These are phyloP conservation scores for Gracilaria domingensis DNA, from an alignment of 23 red algal species.

Conservation along the genomic window DNA sequence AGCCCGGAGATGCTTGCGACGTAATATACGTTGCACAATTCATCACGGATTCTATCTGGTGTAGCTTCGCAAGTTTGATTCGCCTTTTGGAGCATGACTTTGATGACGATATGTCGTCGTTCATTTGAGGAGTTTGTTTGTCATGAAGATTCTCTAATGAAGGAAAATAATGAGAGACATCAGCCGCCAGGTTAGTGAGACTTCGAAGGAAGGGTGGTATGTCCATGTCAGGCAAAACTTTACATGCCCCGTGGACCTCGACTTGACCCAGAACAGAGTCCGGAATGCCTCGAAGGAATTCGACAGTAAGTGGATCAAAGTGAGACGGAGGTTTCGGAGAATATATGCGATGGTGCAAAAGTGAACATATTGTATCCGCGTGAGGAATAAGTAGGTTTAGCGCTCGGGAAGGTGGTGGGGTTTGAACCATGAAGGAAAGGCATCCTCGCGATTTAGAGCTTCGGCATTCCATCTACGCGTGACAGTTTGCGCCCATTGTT, in stretches of 20 bases:
- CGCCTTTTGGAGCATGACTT: not conserved
- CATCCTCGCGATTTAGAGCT: not conserved
- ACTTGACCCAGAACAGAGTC: conserved; percentile 2
- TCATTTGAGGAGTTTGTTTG: not conserved
- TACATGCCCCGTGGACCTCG: not conserved
- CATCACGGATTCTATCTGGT: conserved; percentile 38
- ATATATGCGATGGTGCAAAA: conserved; percentile 10
- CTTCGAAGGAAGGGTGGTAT: conserved; percentile 1
- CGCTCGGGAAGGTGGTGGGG: conserved; percentile 16
- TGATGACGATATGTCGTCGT: not conserved
- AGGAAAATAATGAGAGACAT: conserved; percentile 14
- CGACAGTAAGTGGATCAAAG: not conserved
- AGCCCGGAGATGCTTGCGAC: not conserved
- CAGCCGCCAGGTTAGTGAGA: not conserved
- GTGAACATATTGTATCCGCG: conserved; percentile 19
- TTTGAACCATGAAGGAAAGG: conserved; percentile 1
- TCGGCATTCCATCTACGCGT: not conserved
- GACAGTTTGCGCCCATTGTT: too few relatives aligned
- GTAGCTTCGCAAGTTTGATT: conserved; percentile 31
- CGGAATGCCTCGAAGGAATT: not conserved
- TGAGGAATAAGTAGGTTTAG: conserved; percentile 9
- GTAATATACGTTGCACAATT: not conserved
- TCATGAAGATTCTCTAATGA: not conserved
- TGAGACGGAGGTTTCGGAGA: not conserved
- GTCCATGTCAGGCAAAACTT: not conserved